Evolutionary conservation across 495 filamentous ascomycete genomes (phyloP), one percentile per base, ranked within the genome.

Genomic region (Aspergillus sclerotiicarbonarius): DNA sequence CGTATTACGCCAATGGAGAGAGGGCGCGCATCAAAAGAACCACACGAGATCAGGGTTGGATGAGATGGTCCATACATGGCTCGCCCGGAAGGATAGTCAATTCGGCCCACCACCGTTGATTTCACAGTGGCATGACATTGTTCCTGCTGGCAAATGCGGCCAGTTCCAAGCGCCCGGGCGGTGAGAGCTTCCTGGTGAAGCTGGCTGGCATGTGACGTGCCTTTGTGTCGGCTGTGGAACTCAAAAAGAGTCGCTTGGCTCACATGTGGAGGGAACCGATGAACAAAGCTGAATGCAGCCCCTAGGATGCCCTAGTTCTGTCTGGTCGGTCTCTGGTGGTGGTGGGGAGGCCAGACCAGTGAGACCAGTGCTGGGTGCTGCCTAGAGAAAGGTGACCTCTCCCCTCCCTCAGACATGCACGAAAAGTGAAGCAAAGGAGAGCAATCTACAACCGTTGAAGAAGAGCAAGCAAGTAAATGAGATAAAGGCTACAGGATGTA

Each of bases 51-150:
- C 44, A 57, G 53, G 33, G 15, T 31, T 56, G 52, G 49, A 37
- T 53, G 54, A 39, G 54, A 43, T 48, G 15, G 50, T 53, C 44
- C 60, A 50, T 32, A 55, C 63, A 62, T 66, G 63, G 59, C 57
- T 58, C 55, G 19, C 49, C 49, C 46, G 21, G 29, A 29, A 29
- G 30, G 13, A 57, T 50, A 0, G 25, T 55, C n/a, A 31, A 16
- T 8, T 21, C 13, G 25, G 53, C 18, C 45, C 47, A 37, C 13
- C 41, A 29, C 20, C 12, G 53, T 48, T 43, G 44, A 51, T 13
- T 57, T 44, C 49, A 50, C 47, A 21, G 31, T 47, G 53, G 55
- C 56, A 53, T 59, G 55, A 54, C 53, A 32, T 32, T n/a, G 12
- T 50, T 25, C 37, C 25, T 58, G 15, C 29, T 39, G 41, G 21